Evolutionary conservation across 495 filamentous ascomycete species (phyloP).

Genomic region (Penicillium turbatum): DNA sequence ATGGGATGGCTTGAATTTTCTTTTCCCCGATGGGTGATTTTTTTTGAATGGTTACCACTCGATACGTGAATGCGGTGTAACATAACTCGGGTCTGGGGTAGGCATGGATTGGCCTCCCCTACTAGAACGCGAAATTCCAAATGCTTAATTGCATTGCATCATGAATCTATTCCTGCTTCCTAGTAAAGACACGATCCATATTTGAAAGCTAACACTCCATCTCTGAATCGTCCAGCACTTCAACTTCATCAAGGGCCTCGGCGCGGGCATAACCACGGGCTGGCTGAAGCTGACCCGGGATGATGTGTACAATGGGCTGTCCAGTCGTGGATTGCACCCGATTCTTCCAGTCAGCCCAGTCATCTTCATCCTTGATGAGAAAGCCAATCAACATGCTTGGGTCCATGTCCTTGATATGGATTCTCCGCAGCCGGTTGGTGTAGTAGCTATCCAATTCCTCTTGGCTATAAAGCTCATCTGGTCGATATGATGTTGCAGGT

Average conservation of each 20-base stretch:
- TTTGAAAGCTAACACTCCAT: constrained; percentile 16
- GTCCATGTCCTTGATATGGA: constrained; percentile 91
- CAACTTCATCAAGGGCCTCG: constrained; percentile 83
- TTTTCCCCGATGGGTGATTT: constrained; percentile 62
- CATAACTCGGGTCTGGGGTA: constrained; percentile 59
- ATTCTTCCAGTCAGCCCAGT: constrained; percentile 79
- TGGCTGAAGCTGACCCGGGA: constrained; percentile 56
- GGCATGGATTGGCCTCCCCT: constrained; percentile 33
- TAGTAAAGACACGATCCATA: not conserved
- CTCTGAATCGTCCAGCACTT: constrained; percentile 71
- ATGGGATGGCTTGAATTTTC: constrained; percentile 74
- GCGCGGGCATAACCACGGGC: constrained; percentile 54
- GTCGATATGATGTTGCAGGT: constrained; percentile 57
- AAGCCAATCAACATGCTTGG: constrained; percentile 99
- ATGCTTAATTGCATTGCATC: constrained; percentile 50
- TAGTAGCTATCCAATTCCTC: constrained; percentile 83
- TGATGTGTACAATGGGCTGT: constrained; percentile 79
- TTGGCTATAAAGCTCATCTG: constrained; percentile 51
- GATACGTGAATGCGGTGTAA: constrained; percentile 68
- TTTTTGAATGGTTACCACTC: constrained; percentile 58
- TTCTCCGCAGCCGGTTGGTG: constrained; percentile 72
- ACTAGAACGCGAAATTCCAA: constrained; percentile 48
- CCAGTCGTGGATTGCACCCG: constrained; percentile 64
- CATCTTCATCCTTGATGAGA: constrained; percentile 72
- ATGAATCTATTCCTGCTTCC: constrained; percentile 13